Evolutionary conservation across 371 early-diverging fungal genomes (phyloP).

Genomic region (Lichtheimia hyalospora): DNA sequence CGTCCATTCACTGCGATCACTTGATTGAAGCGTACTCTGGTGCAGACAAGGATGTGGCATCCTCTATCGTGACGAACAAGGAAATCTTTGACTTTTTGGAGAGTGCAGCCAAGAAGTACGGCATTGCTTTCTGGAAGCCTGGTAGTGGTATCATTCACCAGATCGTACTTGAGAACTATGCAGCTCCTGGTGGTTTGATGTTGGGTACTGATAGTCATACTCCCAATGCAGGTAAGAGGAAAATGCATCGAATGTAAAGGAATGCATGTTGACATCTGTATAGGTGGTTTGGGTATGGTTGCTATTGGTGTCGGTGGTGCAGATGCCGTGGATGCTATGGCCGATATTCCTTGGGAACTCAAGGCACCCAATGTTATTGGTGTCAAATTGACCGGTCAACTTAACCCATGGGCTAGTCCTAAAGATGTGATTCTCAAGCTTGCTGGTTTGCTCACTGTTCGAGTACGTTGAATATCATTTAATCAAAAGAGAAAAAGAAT

Average conservation of each 20-base stretch:
- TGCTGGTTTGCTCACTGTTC: conserved; percentile 86
- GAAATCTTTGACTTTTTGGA: conserved; percentile 89
- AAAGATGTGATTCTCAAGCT: conserved; percentile 91
- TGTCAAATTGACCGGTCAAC: conserved; percentile 85
- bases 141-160: conserved; percentile 92
- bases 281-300: conserved; percentile 89
- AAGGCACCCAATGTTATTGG: conserved; percentile 94
- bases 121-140: conserved; percentile 90
- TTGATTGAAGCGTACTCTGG: conserved; percentile 84
- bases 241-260: too few relatives aligned
- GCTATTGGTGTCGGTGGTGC: conserved; percentile 96
- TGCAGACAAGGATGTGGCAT: conserved; percentile 70
- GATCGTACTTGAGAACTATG: conserved; percentile 93
- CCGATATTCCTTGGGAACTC: conserved; percentile 92
- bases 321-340: conserved; percentile 96
- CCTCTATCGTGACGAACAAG: conserved; percentile 69
- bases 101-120: conserved; percentile 79
- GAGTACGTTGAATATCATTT: conserved; percentile 61
- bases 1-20: conserved; percentile 93
- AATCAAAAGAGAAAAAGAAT: conserved; percentile 16
- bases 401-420: conserved; percentile 89
- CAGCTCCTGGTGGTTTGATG: conserved; percentile 89
- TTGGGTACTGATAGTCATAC: conserved; percentile 87
- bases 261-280: conserved; percentile 12
- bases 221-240: conserved; percentile 61